These are phyloP conservation scores for Zoysia pacifica DNA, from an alignment of 176 grass and related monocot species.

Conservation along the genomic window DNA sequence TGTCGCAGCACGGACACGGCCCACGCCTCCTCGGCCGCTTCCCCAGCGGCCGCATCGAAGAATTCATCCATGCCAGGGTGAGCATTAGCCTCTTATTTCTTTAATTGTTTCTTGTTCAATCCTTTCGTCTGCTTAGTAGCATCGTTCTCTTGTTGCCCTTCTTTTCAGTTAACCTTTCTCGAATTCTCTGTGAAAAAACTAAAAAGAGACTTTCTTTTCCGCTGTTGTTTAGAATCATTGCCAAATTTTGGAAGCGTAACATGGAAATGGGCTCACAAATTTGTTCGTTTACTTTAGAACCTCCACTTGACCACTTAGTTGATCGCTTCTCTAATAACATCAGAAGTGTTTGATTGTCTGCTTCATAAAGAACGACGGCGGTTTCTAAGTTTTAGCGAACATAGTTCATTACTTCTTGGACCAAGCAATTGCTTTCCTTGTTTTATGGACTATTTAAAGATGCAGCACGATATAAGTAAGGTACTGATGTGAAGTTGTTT, in stretches of 20 bases:
- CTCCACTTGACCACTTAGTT: not conserved
- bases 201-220: not conserved
- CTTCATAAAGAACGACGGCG: not conserved
- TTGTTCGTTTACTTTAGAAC: not conserved
- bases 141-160: conserved; percentile 19
- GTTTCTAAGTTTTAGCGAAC: not conserved
- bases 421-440: conserved; percentile 9
- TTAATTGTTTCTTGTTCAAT: not conserved
- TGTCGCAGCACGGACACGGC: conserved; percentile 88
- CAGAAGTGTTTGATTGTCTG: not conserved
- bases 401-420: not conserved
- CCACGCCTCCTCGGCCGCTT: conserved; percentile 86
- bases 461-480: not conserved
- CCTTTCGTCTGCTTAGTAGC: not conserved
- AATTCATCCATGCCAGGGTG: conserved; percentile 98
- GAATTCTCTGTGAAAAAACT: not conserved
- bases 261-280: not conserved
- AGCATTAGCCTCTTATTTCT: not conserved
- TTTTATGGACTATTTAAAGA: not conserved
- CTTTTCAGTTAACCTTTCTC: not conserved
- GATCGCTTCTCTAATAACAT: not conserved
- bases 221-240: not conserved
- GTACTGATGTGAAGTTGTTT: not conserved
- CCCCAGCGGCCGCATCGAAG: conserved; percentile 88
- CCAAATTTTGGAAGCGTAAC: not conserved